Base-by-base conservation (phyloP, 208 protist genomes). In the Tritrichomonas musculus region DNA sequence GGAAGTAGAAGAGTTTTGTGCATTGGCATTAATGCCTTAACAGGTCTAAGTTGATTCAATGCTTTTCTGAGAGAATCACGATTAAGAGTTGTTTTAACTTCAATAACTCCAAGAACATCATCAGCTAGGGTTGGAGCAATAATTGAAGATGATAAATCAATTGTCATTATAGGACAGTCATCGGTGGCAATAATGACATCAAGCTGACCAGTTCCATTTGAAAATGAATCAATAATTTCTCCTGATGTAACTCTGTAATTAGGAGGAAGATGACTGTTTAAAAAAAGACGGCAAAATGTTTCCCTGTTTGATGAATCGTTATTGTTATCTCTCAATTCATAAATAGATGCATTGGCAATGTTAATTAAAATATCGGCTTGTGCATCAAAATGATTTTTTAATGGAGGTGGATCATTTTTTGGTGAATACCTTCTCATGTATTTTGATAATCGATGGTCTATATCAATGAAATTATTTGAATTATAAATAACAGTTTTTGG, bases 171-270 rank as follows among this genome's bases (percentile, higher is more conserved):
- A 20, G 77, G 77, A 39, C 41, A 88, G 22, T 88, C 77, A 57
- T 88, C 77, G 39, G 33, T 88, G 0, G n/a, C 47, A 27, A 88
- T 88, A n/a, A 88, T 47, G n/a, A 88, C 47, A 39, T 60, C 47
- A 8, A 88, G 27, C 30, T 88, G 77, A 4, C 77, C 77, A 22
- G 77, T 88, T n/a, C 11, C 39, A 57, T 88, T 88, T 8, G 33
- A 47, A 27, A 60, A 57, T 2, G 77, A 88, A 88, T 88, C 77
- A 50, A 88, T 53, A 39, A 88, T 88, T 88, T 88, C 77, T 17
- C 77, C 77, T 27, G 41, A n/a, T 39, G 77, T 88, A 39, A 88
- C 77, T 53, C 30, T 44, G 17, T 57, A 88, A 39, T 47, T 47
- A 5, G 77, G 77, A 2, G 77, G 77, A 60, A 88, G 25, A 57